Conservation (phyloP, 768 basidiomycete species). For the Cubamyces lactineus region DNA sequence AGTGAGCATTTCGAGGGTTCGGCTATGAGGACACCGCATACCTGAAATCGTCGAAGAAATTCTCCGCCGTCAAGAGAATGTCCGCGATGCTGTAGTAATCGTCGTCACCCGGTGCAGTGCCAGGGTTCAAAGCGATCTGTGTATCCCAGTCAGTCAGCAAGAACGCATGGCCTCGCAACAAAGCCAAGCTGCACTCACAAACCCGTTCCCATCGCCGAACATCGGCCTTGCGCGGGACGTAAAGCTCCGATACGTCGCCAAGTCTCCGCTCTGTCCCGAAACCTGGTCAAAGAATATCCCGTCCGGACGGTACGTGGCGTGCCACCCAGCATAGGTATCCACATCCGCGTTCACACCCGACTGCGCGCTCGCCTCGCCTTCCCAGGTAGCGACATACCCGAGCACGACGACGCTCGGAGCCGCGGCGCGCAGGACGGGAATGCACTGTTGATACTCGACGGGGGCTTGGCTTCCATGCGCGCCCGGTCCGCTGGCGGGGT, state of each 20-base stretch:
- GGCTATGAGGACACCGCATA: conserved; percentile 21
- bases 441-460: conserved; percentile 37
- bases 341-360: conserved; percentile 33
- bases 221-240: conserved; percentile 22
- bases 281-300: conserved; percentile 45
- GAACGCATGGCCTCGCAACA: not conserved
- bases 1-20: not conserved
- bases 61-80: conserved; percentile 37
- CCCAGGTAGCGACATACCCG: conserved; percentile 37
- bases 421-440: conserved; percentile 22
- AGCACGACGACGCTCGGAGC: conserved; percentile 35
- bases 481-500: conserved; percentile 40
- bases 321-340: conserved; percentile 38
- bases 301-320: conserved; percentile 33
- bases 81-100: conserved; percentile 37
- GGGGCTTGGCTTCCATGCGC: conserved; percentile 33
- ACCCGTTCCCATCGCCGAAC: conserved; percentile 24
- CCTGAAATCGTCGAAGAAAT: conserved; percentile 35
- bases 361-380: conserved; percentile 1
- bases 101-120: conserved; percentile 21
- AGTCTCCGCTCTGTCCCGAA: conserved; percentile 17
- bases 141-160: not conserved
- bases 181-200: conserved; percentile 18
- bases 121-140: conserved; percentile 39
- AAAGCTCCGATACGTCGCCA: conserved; percentile 34